These are phyloP conservation scores for Talaromyces proteolyticus DNA, from an alignment of 495 filamentous ascomycete genomes.

Conservation along the genomic window DNA sequence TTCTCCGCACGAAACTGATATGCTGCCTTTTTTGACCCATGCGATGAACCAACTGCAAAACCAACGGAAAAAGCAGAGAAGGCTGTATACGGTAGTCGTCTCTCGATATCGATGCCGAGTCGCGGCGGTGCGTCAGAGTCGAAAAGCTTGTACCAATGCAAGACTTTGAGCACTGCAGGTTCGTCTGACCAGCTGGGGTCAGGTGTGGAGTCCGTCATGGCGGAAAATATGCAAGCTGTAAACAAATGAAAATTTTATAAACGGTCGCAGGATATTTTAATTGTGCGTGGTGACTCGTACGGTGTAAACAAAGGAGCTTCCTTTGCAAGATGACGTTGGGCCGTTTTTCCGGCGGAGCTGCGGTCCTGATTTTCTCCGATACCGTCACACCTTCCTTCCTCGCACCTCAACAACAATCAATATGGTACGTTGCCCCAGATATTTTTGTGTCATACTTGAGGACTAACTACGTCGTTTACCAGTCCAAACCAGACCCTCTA, in stretches of 20 bases:
- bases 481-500: constrained; percentile 25
- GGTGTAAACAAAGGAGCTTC: too few species aligned
- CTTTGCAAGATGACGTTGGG: not conserved
- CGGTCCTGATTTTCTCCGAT: not conserved
- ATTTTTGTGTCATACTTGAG: not conserved
- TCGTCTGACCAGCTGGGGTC: constrained; percentile 15
- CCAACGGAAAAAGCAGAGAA: constrained; percentile 58
- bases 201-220: constrained; percentile 5
- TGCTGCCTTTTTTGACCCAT: constrained; percentile 66
- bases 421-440: constrained; percentile 13
- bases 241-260: not conserved
- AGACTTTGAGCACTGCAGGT: constrained; percentile 22
- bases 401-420: constrained; percentile 2
- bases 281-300: too few species aligned
- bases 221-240: not conserved
- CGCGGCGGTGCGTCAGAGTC: constrained; percentile 44
- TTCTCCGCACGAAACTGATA: constrained; percentile 91
- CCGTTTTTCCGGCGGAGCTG: not conserved
- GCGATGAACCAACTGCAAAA: constrained; percentile 58
- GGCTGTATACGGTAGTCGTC: constrained; percentile 59
- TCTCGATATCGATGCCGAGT: constrained; percentile 55
- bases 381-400: not conserved
- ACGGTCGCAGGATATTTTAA: not conserved
- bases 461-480: not conserved
- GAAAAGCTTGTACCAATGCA: constrained; percentile 37